These are phyloP conservation scores for Vickermania ingenoplastis DNA, from an alignment of 208 protist genomes.

Conservation along the genomic window DNA sequence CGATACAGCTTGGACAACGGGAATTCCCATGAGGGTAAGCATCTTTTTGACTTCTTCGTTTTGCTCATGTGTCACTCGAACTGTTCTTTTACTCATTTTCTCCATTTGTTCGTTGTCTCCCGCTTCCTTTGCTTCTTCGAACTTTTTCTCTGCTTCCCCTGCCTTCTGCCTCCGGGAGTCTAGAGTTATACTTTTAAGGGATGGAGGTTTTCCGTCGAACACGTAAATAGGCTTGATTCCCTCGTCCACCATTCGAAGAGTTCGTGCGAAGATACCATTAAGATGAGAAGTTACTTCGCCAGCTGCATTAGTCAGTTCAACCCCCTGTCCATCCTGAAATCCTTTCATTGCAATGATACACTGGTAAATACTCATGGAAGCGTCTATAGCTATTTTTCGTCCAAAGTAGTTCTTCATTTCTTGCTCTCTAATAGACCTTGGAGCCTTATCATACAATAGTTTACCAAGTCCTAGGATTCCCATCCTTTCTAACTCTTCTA, in stretches of 20 bases:
- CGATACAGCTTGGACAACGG: conserved; percentile 93
- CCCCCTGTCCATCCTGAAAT: conserved; percentile 76
- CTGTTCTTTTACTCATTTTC: conserved; percentile 92
- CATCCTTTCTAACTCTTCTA: no score
- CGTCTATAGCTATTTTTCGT: conserved; percentile 98
- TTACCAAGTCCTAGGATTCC: conserved; percentile 96
- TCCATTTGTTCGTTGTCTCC: conserved; percentile 89
- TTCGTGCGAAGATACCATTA: conserved; percentile 96
- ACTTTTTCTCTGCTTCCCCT: conserved; percentile 87
- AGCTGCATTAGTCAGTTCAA: conserved; percentile 93
- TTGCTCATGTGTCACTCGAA: conserved; percentile 92
- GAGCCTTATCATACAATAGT: conserved; percentile 93
- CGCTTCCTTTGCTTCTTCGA: conserved; percentile 84
- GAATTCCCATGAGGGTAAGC: conserved; percentile 98
- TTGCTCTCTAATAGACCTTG: conserved; percentile 83
- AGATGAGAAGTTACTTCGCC: conserved; percentile 98
- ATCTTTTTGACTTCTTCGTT: conserved; percentile 98
- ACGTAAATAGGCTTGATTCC: conserved; percentile 99
- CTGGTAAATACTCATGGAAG: conserved; percentile 99
- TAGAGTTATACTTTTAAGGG: conserved; percentile 93
- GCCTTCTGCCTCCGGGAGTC: conserved; percentile 86
- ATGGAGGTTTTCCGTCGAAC: conserved; percentile 99
- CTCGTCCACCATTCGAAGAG: conserved; percentile 96
- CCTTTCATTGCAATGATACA: conserved; percentile 97
- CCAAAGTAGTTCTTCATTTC: conserved; percentile 97